These are phyloP conservation scores for Voacanga thouarsii DNA, from an alignment of 257 asterid species.

Conservation along the genomic window DNA sequence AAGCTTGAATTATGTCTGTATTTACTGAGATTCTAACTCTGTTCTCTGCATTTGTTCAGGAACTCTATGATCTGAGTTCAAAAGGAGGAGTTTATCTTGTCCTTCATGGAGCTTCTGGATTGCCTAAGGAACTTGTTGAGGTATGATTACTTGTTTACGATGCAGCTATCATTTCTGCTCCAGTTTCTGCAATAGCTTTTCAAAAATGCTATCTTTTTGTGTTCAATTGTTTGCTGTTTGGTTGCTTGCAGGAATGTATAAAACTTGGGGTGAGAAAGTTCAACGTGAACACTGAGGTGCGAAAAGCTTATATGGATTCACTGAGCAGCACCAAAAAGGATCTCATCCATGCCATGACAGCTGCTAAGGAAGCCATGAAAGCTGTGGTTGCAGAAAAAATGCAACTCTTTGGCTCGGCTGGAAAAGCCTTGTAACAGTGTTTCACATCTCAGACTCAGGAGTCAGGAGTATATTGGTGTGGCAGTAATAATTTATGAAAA, in stretches of 20 bases:
- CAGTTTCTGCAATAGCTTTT: neutral
- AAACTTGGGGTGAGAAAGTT: constrained; percentile 79
- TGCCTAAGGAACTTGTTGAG: constrained; percentile 70
- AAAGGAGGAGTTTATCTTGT: constrained; percentile 74
- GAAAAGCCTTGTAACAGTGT: constrained; percentile 45
- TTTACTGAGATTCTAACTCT: neutral
- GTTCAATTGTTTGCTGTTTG: neutral
- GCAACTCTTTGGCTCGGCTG: constrained; percentile 87
- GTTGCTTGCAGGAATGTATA: constrained; percentile 60
- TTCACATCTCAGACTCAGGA: neutral
- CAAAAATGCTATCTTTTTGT: neutral
- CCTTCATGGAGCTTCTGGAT: constrained; percentile 98
- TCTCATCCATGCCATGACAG: constrained; percentile 62
- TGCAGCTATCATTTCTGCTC: neutral
- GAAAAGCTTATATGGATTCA: constrained; percentile 80
- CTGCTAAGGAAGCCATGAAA: constrained; percentile 92
- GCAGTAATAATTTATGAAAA: neutral
- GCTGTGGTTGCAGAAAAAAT: constrained; percentile 82
- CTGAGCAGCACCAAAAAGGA: constrained; percentile 52
- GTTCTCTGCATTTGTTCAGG: constrained; percentile 37
- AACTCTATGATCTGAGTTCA: constrained; percentile 62
- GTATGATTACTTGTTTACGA: constrained; percentile 29
- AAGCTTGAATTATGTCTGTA: neutral
- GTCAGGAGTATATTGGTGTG: neutral
- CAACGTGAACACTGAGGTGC: constrained; percentile 92